phyloP scores from a whole-genome alignment of 2,329 filamentous ascomycete species.

The Aspergillus sp. region DNA sequence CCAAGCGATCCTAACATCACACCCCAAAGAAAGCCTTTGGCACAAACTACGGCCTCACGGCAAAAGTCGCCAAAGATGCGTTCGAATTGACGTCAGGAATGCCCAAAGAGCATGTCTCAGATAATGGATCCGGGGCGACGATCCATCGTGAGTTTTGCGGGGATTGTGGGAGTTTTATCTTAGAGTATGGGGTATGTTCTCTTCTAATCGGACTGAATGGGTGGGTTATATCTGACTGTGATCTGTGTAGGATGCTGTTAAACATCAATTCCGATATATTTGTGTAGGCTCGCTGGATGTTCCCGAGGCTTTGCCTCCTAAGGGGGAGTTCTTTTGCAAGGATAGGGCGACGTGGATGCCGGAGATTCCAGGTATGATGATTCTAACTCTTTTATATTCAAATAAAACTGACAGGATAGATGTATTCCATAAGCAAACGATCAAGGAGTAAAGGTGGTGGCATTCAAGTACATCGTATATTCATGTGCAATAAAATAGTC shows the following conservation, averaged over 20 bases:
- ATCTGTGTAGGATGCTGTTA: constrained; percentile 23
- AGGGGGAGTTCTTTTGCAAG: constrained; percentile 54
- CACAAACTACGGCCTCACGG: constrained; percentile 48
- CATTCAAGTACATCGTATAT: too few species aligned
- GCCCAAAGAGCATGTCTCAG: constrained; percentile 43
- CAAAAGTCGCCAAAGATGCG: constrained; percentile 44
- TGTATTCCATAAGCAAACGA: constrained; percentile 44
- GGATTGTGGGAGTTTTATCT: constrained; percentile 47
- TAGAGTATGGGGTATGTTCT: constrained; percentile 47
- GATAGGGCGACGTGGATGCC: constrained; percentile 48
- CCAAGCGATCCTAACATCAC: neutral
- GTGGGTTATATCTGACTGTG: neutral
- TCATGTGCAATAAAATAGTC: neutral
- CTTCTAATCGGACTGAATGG: neutral
- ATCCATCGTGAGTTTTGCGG: constrained; percentile 51
- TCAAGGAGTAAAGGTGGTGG: constrained; percentile 32
- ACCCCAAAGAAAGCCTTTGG: constrained; percentile 45
- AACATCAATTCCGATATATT: constrained; percentile 37
- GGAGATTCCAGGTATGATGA: constrained; percentile 38
- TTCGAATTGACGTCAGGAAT: constrained; percentile 37
- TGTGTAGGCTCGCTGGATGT: constrained; percentile 49
- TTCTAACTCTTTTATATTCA: neutral
- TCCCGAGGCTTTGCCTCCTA: constrained; percentile 45
- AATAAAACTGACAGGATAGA: constrained; percentile 21
- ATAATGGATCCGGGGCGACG: constrained; percentile 46